Conservation (phyloP, 345 rosid genomes). For the Populus pruinosa region DNA sequence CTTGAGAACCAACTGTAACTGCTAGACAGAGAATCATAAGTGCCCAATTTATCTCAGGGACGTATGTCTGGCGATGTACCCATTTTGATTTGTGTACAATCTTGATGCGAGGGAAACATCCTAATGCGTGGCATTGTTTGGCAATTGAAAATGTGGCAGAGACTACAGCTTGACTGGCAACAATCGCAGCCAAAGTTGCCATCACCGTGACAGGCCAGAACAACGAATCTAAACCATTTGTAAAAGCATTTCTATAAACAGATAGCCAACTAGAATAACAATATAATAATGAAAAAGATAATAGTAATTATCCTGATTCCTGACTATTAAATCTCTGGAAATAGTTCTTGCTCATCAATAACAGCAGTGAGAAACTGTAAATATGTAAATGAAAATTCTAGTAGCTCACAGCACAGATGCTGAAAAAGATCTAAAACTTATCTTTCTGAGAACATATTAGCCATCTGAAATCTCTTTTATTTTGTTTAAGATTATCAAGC, state of each 20-base stretch:
- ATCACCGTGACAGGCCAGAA: slow-evolving; percentile 78
- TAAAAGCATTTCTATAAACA: slow-evolving; percentile 10
- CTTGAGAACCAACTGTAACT: slow-evolving; percentile 57
- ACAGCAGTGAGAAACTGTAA: slow-evolving; percentile 3
- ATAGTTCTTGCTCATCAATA: slow-evolving; percentile 1
- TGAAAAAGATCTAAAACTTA: neutral
- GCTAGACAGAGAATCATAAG: slow-evolving; percentile 80
- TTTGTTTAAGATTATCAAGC: neutral
- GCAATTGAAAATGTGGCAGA: slow-evolving; percentile 72
- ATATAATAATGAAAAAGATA: neutral
- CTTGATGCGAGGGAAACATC: slow-evolving; percentile 96
- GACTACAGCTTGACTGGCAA: slow-evolving; percentile 82
- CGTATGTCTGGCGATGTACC: slow-evolving; percentile 74
- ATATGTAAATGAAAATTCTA: neutral
- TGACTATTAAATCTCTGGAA: neutral
- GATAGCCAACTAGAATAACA: neutral
- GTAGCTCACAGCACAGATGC: neutral
- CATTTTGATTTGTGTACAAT: slow-evolving; percentile 81
- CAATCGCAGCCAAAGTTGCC: slow-evolving; percentile 74
- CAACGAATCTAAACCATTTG: slow-evolving; percentile 45
- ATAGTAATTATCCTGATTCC: neutral
- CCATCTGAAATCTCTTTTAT: neutral
- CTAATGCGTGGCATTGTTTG: slow-evolving; percentile 77
- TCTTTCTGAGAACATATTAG: neutral
- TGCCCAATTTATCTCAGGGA: slow-evolving; percentile 96